Evolutionary conservation across 2,329 filamentous ascomycete species (phyloP).

Genomic region (Corynespora cassiicola): DNA sequence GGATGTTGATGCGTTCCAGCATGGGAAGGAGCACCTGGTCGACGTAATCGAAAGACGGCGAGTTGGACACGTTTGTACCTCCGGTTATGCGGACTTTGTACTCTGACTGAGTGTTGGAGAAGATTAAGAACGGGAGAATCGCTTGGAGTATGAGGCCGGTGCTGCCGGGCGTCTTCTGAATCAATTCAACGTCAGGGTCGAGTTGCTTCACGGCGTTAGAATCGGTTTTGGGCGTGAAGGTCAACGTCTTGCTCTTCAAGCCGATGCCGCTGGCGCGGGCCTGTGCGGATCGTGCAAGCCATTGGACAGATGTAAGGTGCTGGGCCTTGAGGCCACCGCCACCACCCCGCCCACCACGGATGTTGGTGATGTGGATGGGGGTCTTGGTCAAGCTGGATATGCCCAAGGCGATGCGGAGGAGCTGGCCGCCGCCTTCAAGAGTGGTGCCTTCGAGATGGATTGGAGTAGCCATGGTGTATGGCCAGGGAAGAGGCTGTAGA

Average conservation of each 20-base stretch:
- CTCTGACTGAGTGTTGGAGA: conserved; percentile 29
- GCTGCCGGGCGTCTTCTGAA: conserved; percentile 54
- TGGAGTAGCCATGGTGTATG: conserved; percentile 4
- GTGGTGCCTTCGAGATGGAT: conserved; percentile 60
- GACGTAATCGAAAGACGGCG: conserved; percentile 64
- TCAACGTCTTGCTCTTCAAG: conserved; percentile 50
- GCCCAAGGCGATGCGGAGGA: conserved; percentile 63
- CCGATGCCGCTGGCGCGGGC: conserved; percentile 51
- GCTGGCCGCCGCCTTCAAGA: conserved; percentile 68
- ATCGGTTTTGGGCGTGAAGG: conserved; percentile 42
- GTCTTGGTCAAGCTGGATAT: conserved; percentile 60
- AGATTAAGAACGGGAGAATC: conserved; percentile 64
- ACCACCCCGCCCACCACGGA: conserved; percentile 60
- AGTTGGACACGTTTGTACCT: conserved; percentile 64
- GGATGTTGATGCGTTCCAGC: conserved; percentile 58
- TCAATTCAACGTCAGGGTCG: background rate
- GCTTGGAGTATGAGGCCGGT: conserved; percentile 65
- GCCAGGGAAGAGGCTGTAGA: too few relatives aligned
- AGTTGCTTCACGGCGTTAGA: too few relatives aligned
- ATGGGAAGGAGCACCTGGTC: conserved; percentile 62
- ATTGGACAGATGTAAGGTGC: conserved; percentile 62
- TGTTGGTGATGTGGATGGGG: conserved; percentile 58
- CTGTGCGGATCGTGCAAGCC: conserved; percentile 57
- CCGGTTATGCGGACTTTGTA: conserved; percentile 53
- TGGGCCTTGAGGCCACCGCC: conserved; percentile 64